These are phyloP conservation scores for Brasenia schreberi DNA, from an alignment of 164 flowering plant species.

Conservation along the genomic window DNA sequence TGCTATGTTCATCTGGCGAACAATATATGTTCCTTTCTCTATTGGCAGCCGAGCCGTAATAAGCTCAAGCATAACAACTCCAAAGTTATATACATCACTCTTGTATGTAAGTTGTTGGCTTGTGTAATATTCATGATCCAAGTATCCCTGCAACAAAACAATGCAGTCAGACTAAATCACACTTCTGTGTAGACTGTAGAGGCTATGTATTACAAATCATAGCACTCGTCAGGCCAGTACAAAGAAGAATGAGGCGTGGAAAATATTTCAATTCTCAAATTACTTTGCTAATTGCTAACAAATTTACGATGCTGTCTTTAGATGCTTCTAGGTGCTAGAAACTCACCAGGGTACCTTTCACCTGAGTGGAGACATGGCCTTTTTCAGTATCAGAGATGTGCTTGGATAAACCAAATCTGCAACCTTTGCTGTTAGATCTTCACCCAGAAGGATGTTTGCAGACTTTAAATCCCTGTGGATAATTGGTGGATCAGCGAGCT, in stretches of 20 bases:
- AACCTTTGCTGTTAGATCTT: slow-evolving; percentile 25
- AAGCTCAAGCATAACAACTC: slow-evolving; percentile 46
- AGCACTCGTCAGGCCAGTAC: too few relatives aligned
- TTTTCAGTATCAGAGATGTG: slow-evolving; percentile 13
- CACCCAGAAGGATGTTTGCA: slow-evolving; percentile 29
- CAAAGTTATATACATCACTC: slow-evolving; percentile 66
- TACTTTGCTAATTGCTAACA: too few relatives aligned
- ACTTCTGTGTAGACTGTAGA: too few relatives aligned
- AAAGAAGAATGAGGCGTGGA: too few relatives aligned
- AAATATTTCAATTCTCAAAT: too few relatives aligned
- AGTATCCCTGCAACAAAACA: slow-evolving; percentile 37
- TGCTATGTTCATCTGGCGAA: slow-evolving; percentile 24
- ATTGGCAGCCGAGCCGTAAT: slow-evolving; percentile 42
- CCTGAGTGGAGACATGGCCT: slow-evolving; percentile 27
- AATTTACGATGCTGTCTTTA: too few relatives aligned
- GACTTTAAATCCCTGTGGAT: slow-evolving; percentile 35
- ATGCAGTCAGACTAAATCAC: too few relatives aligned
- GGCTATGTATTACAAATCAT: too few relatives aligned
- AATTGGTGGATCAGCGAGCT: slow-evolving; percentile 31
- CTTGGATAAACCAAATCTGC: slow-evolving; percentile 35
- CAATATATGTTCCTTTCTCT: slow-evolving; percentile 39
- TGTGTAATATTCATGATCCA: slow-evolving; percentile 75
- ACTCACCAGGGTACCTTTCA: slow-evolving; percentile 34
- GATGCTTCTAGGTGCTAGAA: not conserved
- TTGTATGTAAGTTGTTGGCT: slow-evolving; percentile 52